Base-by-base conservation (phyloP, 2,329 filamentous ascomycete species). In the Penicillium sp. region DNA sequence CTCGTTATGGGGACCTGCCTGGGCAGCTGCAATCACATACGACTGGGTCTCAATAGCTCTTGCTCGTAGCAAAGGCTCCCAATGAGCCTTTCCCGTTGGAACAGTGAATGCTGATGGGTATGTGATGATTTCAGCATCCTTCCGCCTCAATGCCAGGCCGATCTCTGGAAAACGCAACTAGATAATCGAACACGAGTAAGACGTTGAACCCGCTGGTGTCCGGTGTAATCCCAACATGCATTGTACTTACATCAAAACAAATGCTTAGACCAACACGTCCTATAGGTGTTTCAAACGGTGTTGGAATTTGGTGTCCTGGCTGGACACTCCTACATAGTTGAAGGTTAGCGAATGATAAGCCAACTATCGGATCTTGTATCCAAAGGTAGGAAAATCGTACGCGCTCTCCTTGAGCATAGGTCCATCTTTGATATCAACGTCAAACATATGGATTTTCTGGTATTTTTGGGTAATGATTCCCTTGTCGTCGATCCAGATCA, bases 81-180 rank as follows among this genome's bases (percentile, higher is more conserved):
- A 97, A 75, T 97, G 93, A 1, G 89, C 89, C 55, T 80, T 81
- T 0, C 93, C 93, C 0, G 93, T 97, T 1, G 88, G 85, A 0
- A 95, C 82, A 0, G 92, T 96, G 69, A 97, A 97, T 4, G 93
- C 93, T 6, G 89, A 93, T 0, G 93, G 93, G 69, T 93, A 97
- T 0, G 90, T 85, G 48, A 97, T 78, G 51, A 96, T 78, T 60
- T 96, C 86, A 2, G 91, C 90, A 22, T 82, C 79, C 53, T 85
- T 82, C 7, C 83, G 76, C 29, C 84, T 83, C 18, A 96, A 80
- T 1, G 85, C 81, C 10, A 94, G 73, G 0, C 85, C 83, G 9
- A 89, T 83, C 69, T 96, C 90, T 0, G 91, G 85, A 69, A 94
- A 96, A 1, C 92, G 85, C 60, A 97, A 75, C 79, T 82, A 56